Conservation (phyloP, 108 stramenopile genomes). For the Cyclotella cryptica region DNA sequence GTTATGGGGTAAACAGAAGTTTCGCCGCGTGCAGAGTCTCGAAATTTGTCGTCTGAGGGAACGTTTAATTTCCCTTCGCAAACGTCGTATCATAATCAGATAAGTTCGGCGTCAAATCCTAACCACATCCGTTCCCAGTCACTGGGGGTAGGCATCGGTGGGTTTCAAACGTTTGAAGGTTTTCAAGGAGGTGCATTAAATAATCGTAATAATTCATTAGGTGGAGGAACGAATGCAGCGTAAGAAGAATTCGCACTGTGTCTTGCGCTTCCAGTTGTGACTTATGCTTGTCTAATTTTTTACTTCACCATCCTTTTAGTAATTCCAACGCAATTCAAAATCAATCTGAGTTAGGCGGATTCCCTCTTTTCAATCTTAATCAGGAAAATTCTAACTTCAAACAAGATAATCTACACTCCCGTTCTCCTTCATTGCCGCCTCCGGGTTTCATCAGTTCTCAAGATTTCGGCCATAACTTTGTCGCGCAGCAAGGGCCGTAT, state of each 20-base stretch:
- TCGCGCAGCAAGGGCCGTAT: conserved; percentile 27
- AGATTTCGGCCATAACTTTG: conserved; percentile 20
- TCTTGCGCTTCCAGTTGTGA: neutral
- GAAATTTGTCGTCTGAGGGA: conserved; percentile 38
- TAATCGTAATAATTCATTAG: conserved; percentile 31
- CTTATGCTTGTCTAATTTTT: neutral
- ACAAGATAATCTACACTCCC: conserved; percentile 12
- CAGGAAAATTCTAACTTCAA: conserved; percentile 18
- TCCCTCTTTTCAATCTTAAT: conserved; percentile 11
- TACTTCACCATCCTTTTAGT: neutral
- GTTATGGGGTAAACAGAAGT: conserved; percentile 37
- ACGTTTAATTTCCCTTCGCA: conserved; percentile 35
- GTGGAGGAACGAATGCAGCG: conserved; percentile 23
- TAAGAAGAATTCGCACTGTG: conserved; percentile 22
- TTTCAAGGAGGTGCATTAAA: conserved; percentile 19
- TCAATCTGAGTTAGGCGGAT: conserved; percentile 7
- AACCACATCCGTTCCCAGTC: conserved; percentile 34
- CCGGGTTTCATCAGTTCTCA: conserved; percentile 23
- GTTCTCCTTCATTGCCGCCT: conserved; percentile 30
- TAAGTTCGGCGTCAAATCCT: conserved; percentile 2
- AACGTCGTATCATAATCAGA: conserved; percentile 1
- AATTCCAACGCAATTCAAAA: conserved; percentile 6
- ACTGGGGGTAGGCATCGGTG: conserved; percentile 15
- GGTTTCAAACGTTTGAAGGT: conserved; percentile 26
- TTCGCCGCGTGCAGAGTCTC: conserved; percentile 30